Evolutionary conservation across 78 protist species (phyloP), one percentile per base, ranked within the genome.

Genomic region (Dictyostelium purpureum): DNA sequence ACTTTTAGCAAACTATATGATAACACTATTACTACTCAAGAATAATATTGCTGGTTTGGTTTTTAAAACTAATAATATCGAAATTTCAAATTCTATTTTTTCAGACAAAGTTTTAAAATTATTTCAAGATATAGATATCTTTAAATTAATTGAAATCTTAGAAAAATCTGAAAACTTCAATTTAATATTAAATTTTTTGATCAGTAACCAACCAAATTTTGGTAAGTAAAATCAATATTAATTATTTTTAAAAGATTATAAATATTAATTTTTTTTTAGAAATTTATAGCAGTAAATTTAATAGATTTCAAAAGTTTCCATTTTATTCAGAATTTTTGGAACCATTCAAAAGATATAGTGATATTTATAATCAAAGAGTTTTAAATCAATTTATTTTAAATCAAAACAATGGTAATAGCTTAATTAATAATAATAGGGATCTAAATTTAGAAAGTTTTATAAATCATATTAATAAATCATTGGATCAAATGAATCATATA

Each of bases 321-420:
- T 65, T n/a, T 21, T 49, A 31, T 24, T 19, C 40, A 19, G 92
- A 85, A 35, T 71, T 85, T 47, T 59, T 66, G 7, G 66, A 73
- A 14, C 92, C 92, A 5, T 31, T 85, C 14, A 45, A 28, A 40
- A 56, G 40, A 42, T 85, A 85, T 73, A 38, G 31, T 3, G 92
- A 73, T 59, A 21, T 73, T 2, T 73, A 33, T 61, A 85, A 85
- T 45, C 92, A 73, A 31, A 85, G 92, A 61, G 21, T 77, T 57
- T 38, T 77, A 57, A 19, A 73, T 31, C 16, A 24, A 69, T 69
- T 69, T 69, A 65, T 19, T 37, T 35, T 35, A 16, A 49, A 49
- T 33, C 19, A 43, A 0, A 69, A 69, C 6, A 43, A 24, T 38
- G 5, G 5, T 6, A 37, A 19, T 38, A n/a, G 40, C 12, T 26